Evolutionary conservation across 169 alveolate genomes (phyloP).

Genomic region (Sarcocystis neurona): DNA sequence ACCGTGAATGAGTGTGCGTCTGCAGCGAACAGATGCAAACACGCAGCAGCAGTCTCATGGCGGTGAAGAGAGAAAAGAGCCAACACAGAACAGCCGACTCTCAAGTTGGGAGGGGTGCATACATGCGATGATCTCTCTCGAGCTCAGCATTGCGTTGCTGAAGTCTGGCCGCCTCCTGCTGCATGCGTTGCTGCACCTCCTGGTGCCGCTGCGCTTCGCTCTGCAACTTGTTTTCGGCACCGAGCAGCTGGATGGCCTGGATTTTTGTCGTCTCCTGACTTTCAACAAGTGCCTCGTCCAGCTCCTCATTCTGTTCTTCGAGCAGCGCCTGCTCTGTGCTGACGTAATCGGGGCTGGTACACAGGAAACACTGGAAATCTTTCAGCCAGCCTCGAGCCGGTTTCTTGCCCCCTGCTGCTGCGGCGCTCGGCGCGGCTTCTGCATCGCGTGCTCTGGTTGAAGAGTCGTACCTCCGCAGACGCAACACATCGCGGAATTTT

Average conservation of each 20-base stretch:
- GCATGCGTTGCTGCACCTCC: slow-evolving; percentile 8
- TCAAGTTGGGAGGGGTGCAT: too few species aligned
- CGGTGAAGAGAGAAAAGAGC: too few species aligned
- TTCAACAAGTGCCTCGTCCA: slow-evolving; percentile 48
- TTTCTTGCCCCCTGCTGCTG: not conserved
- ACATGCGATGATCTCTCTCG: not conserved
- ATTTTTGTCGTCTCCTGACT: not conserved
- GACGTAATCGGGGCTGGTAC: slow-evolving; percentile 52
- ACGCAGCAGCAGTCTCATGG: too few species aligned
- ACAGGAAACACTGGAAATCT: slow-evolving; percentile 35
- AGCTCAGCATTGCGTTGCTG: not conserved
- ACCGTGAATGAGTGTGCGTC: too few species aligned
- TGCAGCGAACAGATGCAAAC: too few species aligned
- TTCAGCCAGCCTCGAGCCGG: slow-evolving; percentile 27
- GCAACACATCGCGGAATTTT: not conserved
- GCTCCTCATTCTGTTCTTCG: slow-evolving; percentile 16
- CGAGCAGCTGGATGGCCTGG: slow-evolving; percentile 9
- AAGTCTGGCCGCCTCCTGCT: not conserved
- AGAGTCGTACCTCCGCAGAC: not conserved
- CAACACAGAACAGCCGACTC: too few species aligned
- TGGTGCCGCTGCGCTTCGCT: not conserved
- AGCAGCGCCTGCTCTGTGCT: slow-evolving; percentile 38
- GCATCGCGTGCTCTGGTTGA: not conserved
- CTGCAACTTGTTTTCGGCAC: not conserved
- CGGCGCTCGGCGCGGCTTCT: not conserved